Evolutionary conservation across 1,284 basidiomycete genomes (phyloP).

Genomic region (Rhodotorula sp.): DNA sequence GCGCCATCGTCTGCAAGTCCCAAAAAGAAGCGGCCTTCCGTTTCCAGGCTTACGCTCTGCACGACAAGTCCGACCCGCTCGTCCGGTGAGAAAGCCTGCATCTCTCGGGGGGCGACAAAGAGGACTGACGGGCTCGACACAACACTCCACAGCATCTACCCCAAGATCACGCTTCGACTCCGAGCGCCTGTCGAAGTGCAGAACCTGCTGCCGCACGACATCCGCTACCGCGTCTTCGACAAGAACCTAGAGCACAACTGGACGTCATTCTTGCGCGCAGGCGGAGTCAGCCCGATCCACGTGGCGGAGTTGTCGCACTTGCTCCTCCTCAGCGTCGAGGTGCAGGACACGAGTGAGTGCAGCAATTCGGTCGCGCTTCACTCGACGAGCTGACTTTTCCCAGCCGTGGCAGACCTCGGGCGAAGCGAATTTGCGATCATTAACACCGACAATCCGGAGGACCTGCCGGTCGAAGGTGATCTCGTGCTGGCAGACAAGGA

Average conservation of each 20-base stretch:
- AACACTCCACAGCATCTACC: conserved; percentile 69
- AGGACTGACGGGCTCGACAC: neutral
- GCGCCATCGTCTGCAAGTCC: conserved; percentile 84
- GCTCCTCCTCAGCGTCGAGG: conserved; percentile 82
- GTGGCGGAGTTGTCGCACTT: conserved; percentile 93
- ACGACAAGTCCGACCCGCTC: conserved; percentile 66
- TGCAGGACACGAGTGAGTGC: conserved; percentile 78
- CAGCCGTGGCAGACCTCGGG: conserved; percentile 63
- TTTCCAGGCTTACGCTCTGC: conserved; percentile 89
- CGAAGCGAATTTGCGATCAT: conserved; percentile 99
- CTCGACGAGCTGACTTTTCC: neutral
- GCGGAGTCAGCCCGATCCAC: conserved; percentile 94
- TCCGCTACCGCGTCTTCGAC: conserved; percentile 93
- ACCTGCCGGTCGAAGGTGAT: conserved; percentile 77
- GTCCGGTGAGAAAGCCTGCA: conserved; percentile 56
- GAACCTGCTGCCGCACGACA: conserved; percentile 91
- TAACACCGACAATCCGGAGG: conserved; percentile 87
- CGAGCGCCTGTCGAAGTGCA: conserved; percentile 96
- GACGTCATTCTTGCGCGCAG: conserved; percentile 86
- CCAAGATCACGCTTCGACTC: conserved; percentile 78
- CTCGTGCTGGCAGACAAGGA: conserved; percentile 72
- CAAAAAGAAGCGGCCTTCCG: conserved; percentile 89
- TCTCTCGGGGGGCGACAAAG: no score
- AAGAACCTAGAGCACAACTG: conserved; percentile 82
- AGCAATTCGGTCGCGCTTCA: neutral